These are phyloP conservation scores for Lepraria neglecta DNA, from an alignment of 495 filamentous ascomycete species.

Conservation along the genomic window DNA sequence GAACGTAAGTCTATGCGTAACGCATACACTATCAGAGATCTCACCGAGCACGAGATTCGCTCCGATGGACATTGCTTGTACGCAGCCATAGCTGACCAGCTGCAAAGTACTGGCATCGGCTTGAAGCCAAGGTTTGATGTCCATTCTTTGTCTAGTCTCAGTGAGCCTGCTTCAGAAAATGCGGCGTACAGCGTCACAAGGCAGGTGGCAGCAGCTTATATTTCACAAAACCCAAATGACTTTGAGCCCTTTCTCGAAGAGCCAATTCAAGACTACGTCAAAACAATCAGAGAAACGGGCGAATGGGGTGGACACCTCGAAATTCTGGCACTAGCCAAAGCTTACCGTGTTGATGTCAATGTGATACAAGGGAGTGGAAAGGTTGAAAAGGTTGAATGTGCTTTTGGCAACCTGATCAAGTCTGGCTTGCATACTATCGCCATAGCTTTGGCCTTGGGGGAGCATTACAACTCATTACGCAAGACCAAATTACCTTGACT, in stretches of 20 bases:
- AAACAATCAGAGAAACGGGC: constrained; percentile 76
- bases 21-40: constrained; percentile 51
- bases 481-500: background rate
- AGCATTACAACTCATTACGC: constrained; percentile 91
- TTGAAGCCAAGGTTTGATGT: constrained; percentile 36
- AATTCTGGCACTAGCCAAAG: constrained; percentile 73
- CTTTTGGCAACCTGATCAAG: constrained; percentile 38
- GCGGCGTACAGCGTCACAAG: constrained; percentile 27
- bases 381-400: constrained; percentile 65
- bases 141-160: background rate
- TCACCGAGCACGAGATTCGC: constrained; percentile 71
- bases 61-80: constrained; percentile 98
- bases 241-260: constrained; percentile 76
- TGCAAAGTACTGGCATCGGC: constrained; percentile 43
- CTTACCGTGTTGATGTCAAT: constrained; percentile 74
- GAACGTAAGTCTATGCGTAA: constrained; percentile 65
- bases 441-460: constrained; percentile 90
- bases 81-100: constrained; percentile 80
- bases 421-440: constrained; percentile 94
- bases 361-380: constrained; percentile 79
- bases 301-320: constrained; percentile 97
- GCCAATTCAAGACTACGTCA: constrained; percentile 63
- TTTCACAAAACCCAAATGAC: constrained; percentile 51
- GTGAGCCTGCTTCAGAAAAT: background rate
- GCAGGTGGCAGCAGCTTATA: constrained; percentile 51